A percentile compares a stretch with the other conserved stretches of the same genome.
phyloP scores from a whole-genome alignment of 139 green algal species.

The Gonium pectorale region DNA sequence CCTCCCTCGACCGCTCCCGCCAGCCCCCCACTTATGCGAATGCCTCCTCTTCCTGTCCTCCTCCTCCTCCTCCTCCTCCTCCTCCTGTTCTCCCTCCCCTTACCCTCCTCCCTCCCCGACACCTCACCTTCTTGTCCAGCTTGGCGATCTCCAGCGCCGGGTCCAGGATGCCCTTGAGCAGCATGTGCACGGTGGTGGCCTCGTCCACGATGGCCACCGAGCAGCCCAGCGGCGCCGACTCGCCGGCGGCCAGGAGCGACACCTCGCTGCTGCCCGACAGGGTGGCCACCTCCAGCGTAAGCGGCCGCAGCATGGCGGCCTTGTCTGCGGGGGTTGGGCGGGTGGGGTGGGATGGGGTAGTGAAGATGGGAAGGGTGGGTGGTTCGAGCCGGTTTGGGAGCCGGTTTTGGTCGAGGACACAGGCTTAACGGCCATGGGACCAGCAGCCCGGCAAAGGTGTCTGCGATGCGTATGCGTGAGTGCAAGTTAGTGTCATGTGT shows the following conservation, averaged over 20 bases:
- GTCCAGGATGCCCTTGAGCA: conserved; percentile 91
- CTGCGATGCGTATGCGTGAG: too few relatives aligned
- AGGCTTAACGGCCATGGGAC: too few relatives aligned
- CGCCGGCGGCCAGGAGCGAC: conserved; percentile 50
- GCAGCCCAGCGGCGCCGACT: conserved; percentile 76
- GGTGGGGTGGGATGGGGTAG: neutral
- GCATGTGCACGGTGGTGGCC: conserved; percentile 61
- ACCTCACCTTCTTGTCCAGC: conserved; percentile 87
- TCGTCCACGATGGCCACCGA: conserved; percentile 90
- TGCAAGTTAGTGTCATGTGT: too few relatives aligned
- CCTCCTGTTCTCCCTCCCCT: neutral
- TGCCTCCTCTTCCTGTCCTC: too few relatives aligned
- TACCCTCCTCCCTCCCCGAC: neutral
- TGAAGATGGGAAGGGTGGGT: neutral
- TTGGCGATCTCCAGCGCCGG: conserved; percentile 89
- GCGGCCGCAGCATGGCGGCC: conserved; percentile 48
- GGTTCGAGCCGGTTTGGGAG: too few relatives aligned
- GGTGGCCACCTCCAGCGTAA: conserved; percentile 66
- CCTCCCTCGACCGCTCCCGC: too few relatives aligned
- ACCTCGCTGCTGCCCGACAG: conserved; percentile 66
- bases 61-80: neutral
- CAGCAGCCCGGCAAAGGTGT: too few relatives aligned
- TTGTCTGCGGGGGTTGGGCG: conserved; percentile 23
- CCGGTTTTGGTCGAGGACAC: too few relatives aligned
- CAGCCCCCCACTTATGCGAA: too few relatives aligned